These are phyloP conservation scores for Aspergillus incahuasiensis DNA, from an alignment of 495 filamentous ascomycete genomes.

Conservation along the genomic window DNA sequence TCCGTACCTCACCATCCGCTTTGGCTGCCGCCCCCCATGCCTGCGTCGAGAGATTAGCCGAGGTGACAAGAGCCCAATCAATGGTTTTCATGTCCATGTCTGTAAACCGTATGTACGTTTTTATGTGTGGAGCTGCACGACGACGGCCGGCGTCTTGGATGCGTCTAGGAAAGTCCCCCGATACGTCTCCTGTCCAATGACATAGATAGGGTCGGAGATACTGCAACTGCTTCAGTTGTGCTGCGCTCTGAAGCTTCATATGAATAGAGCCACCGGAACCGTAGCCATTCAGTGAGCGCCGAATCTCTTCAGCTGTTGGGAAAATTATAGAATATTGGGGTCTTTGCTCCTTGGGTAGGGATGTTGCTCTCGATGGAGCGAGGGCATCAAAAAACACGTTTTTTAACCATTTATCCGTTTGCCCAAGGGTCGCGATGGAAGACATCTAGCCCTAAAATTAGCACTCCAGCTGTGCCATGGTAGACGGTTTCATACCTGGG, in stretches of 20 bases:
- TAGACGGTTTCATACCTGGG: constrained; percentile 46
- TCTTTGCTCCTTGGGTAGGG: constrained; percentile 6
- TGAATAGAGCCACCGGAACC: constrained; percentile 76
- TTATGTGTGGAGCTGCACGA: constrained; percentile 88
- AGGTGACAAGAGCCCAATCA: constrained; percentile 84
- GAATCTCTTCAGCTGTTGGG: constrained; percentile 73
- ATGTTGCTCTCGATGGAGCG: constrained; percentile 18
- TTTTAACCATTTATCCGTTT: constrained; percentile 69
- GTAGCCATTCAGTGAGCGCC: constrained; percentile 76
- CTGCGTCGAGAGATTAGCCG: constrained; percentile 83
- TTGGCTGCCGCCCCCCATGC: constrained; percentile 72
- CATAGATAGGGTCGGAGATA: constrained; percentile 67
- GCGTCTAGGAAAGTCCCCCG: background rate
- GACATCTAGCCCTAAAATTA: constrained; percentile 46
- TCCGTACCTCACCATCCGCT: constrained; percentile 53
- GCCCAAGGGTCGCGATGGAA: constrained; percentile 76
- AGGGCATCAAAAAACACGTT: constrained; percentile 59
- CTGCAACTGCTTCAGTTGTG: constrained; percentile 68
- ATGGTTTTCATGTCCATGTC: constrained; percentile 47
- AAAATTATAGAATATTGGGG: constrained; percentile 61
- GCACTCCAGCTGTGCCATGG: background rate
- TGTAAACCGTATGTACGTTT: constrained; percentile 77
- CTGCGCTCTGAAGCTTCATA: constrained; percentile 62
- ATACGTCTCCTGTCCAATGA: constrained; percentile 60
- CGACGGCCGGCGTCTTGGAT: constrained; percentile 54